Evolutionary conservation across 2,329 filamentous ascomycete species (phyloP), one percentile per base, ranked within the genome.

Genomic region (Periconia digitata): DNA sequence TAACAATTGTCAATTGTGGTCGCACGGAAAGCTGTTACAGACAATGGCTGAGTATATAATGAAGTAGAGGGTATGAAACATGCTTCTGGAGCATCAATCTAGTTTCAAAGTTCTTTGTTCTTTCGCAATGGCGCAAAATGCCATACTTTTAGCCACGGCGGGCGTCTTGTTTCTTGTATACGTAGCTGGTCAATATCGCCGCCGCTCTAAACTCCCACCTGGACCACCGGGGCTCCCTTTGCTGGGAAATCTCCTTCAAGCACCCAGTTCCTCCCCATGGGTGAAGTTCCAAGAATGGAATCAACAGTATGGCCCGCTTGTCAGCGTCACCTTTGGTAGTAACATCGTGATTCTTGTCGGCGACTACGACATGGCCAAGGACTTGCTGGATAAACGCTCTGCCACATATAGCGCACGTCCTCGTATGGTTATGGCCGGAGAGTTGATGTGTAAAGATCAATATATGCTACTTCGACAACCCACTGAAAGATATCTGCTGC

Each of bases 381-480:
- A 81, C 12, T 61, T 81, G 13, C 74, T 82, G 16, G 76, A 79
- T 46, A 79, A 78, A 58, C 73, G 76, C 39, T 74, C 75, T 0
- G 72, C 72, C 12, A 74, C 77, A 44, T 81, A 80, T 56, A 73
- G 75, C 3, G 24, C 24, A 27, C 24, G 24, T 12, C 24, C 24
- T 27, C 24, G 24, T 27, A 27, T 27, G 24, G 24, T 59, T 2
- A 77, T 80, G 44, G 79, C 78, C 16, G 72, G 72, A 22, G 77
- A 80, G 57, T 66, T 79, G n/a, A 72, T 76, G 8, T 71, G 72
- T 1, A 70, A 69, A 42, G 62, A 62, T 10, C 64, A 74, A 54
- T 64, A 75, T 40, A 65, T 72, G 29, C 59, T 74, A 18, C 53
- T 76, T 1, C 58, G 66, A 0, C 67, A 57, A 0, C 76, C 74